Evolutionary conservation across 305 asterid genomes (phyloP).

Genomic region (Fraxinus xanthoxyloides): DNA sequence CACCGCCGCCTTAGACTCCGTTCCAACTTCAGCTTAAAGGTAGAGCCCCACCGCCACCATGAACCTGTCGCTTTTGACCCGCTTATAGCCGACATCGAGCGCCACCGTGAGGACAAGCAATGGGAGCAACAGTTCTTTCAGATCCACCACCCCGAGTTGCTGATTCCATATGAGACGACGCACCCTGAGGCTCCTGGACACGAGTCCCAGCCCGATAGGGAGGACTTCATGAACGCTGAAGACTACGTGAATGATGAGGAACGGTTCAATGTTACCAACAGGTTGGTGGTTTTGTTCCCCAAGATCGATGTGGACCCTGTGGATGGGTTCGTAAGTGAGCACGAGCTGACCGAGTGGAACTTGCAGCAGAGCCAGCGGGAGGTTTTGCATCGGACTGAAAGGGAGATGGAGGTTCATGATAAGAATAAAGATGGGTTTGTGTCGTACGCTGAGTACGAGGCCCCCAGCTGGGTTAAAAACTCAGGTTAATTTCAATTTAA

Average conservation of each 20-base stretch:
- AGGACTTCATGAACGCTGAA: constrained; percentile 83
- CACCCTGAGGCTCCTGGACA: constrained; percentile 45
- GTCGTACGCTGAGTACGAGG: constrained; percentile 80
- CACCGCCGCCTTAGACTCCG: constrained; percentile 81
- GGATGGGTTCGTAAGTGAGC: constrained; percentile 66
- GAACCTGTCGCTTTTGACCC: constrained; percentile 76
- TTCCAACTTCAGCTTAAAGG: constrained; percentile 67
- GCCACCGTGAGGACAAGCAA: constrained; percentile 77
- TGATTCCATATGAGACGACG: constrained; percentile 27
- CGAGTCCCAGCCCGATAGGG: constrained; percentile 93
- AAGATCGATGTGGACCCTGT: constrained; percentile 74
- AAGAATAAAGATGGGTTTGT: constrained; percentile 83
- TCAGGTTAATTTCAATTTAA: constrained; percentile 44
- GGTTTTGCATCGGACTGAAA: constrained; percentile 80
- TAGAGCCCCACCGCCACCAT: constrained; percentile 36
- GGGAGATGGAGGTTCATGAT: constrained; percentile 93
- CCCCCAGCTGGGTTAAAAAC: constrained; percentile 74
- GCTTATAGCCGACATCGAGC: constrained; percentile 71
- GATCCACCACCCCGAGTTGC: constrained; percentile 46
- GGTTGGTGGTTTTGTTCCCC: constrained; percentile 77
- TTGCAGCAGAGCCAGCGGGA: constrained; percentile 73
- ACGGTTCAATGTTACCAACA: constrained; percentile 81
- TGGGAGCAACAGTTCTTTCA: constrained; percentile 76
- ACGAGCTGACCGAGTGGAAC: constrained; percentile 82
- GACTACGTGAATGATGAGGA: constrained; percentile 92